phyloP scores from a whole-genome alignment of 805 yeast genomes.

The Suhomyces faveliae region DNA sequence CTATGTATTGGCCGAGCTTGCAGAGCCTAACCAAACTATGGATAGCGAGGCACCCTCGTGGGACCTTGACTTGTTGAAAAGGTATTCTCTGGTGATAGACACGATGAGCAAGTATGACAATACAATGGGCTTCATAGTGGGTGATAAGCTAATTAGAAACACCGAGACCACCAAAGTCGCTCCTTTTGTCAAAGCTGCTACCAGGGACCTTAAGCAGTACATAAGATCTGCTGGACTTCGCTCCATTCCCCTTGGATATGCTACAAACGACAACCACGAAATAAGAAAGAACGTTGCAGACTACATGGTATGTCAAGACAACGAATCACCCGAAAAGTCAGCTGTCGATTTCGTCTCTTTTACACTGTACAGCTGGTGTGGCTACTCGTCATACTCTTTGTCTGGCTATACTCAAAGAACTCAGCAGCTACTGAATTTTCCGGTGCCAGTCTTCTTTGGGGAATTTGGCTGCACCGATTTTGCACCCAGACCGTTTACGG shows the following conservation, averaged over 20 bases:
- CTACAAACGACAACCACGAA: constrained; percentile 36
- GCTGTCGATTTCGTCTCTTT: constrained; percentile 35
- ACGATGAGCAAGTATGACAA: constrained; percentile 31
- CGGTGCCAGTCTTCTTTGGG: constrained; percentile 39
- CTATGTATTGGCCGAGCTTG: constrained; percentile 35
- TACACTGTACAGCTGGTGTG: constrained; percentile 45
- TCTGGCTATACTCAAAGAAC: constrained; percentile 40
- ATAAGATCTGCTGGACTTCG: constrained; percentile 29
- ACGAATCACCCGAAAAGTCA: neutral
- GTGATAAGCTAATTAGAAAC: constrained; percentile 39
- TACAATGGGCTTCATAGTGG: constrained; percentile 40
- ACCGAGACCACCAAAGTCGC: constrained; percentile 26
- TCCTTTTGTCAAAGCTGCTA: constrained; percentile 37
- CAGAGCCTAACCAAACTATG: constrained; percentile 37
- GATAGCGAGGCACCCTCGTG: constrained; percentile 33
- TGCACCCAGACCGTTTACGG: constrained; percentile 40
- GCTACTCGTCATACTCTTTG: constrained; percentile 34
- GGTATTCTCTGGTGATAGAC: constrained; percentile 37
- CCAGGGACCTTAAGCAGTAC: constrained; percentile 31
- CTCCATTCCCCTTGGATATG: constrained; percentile 41
- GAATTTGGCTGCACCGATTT: constrained; percentile 39
- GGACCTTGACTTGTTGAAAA: constrained; percentile 29
- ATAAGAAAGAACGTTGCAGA: constrained; percentile 27
- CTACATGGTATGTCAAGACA: constrained; percentile 31
- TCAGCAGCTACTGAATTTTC: constrained; percentile 24